A percentile compares a stretch with the other conserved stretches of the same genome.
phyloP scores from a whole-genome alignment of 495 filamentous ascomycete genomes.

The Cercophora scortea region DNA sequence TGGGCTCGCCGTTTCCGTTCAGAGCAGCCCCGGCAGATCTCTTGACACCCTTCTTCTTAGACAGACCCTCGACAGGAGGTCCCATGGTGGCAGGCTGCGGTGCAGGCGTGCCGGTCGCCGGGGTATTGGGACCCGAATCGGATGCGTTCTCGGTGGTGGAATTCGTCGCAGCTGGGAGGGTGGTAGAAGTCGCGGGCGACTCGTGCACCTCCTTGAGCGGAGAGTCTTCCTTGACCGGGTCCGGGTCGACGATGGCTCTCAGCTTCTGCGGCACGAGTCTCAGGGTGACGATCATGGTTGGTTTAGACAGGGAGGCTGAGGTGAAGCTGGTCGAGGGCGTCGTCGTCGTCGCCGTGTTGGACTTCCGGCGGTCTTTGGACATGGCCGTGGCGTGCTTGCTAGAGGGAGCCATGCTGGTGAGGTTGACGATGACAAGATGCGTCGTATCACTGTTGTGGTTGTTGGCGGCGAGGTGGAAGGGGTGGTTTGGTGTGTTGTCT shows the following conservation, averaged over 20 bases:
- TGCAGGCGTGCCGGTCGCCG: constrained; percentile 34
- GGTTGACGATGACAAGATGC: constrained; percentile 1
- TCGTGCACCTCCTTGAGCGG: constrained; percentile 21
- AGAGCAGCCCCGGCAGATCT: constrained; percentile 31
- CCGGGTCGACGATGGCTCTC: constrained; percentile 36
- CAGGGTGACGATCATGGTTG: constrained; percentile 27
- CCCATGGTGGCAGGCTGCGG: constrained; percentile 38
- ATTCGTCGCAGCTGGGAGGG: constrained; percentile 18
- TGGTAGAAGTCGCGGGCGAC: constrained; percentile 21
- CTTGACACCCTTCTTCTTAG: constrained; percentile 58
- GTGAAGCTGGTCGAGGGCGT: constrained; percentile 3
- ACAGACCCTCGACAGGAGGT: constrained; percentile 47
- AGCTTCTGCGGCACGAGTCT: constrained; percentile 30
- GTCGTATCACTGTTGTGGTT: constrained; percentile 7
- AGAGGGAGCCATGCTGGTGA: constrained; percentile 29
- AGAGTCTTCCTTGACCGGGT: constrained; percentile 34
- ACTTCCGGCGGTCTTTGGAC: constrained; percentile 41
- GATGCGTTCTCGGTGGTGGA: constrained; percentile 39
- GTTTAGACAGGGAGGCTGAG: constrained; percentile 15
- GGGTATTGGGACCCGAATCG: constrained; percentile 39
- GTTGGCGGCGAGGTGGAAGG: constrained; percentile 1
- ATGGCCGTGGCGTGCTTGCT: constrained; percentile 27
- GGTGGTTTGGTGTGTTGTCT: background rate
- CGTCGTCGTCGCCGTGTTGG: constrained; percentile 9
- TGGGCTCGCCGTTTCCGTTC: constrained; percentile 43